Base-by-base conservation (phyloP, 805 yeast genomes). In the Saccharomycopsis sp. region DNA sequence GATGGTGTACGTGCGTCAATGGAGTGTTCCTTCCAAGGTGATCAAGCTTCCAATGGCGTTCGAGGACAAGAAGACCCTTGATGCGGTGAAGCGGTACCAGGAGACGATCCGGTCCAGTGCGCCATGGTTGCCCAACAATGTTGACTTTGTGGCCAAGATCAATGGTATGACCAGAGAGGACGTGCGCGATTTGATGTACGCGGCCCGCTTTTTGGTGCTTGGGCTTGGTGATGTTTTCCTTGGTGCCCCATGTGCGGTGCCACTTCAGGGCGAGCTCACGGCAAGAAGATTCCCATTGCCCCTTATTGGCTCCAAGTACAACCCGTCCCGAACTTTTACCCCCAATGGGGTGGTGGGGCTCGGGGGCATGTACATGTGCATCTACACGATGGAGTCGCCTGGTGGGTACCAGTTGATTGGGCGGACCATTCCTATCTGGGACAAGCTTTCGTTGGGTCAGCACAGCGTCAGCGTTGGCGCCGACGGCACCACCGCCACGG, bases 341-440 rank as follows among this genome's bases (percentile, higher is more conserved):
- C 95, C 96, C 30, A 85, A 86, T 57, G 98, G 98, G 52, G 83
- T 92, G 27, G 97, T 89, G 48, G 98, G 98, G 56, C 80, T 92
- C 58, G 98, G 98, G 49, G 97, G 98, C 53, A 86, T 82, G 84
- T 92, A 87, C 71, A 88, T 89, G 97, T 89, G 97, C 67, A 88
- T 89, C 53, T 89, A 89, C 63, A 86, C 97, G 23, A 88, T 89
- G 89, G 94, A 86, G 51, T 86, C 96, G 19, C 98, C 98, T 36
- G 98, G 98, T 64, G 98, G 98, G 23, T 89, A 89, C 63, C 97
- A 89, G 65, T 71, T 89, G 52, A 89, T 87, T 48, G 98, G 97
- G 43, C 76, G 97, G 57, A 89, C 98, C 8, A 78, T 92, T 50
- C 97, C 97, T 41, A 88, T 89, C 53, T 89, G 98, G 98, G 98